Evolutionary conservation across 2,329 filamentous ascomycete species (phyloP).

Genomic region (Exophiala spinifera): DNA sequence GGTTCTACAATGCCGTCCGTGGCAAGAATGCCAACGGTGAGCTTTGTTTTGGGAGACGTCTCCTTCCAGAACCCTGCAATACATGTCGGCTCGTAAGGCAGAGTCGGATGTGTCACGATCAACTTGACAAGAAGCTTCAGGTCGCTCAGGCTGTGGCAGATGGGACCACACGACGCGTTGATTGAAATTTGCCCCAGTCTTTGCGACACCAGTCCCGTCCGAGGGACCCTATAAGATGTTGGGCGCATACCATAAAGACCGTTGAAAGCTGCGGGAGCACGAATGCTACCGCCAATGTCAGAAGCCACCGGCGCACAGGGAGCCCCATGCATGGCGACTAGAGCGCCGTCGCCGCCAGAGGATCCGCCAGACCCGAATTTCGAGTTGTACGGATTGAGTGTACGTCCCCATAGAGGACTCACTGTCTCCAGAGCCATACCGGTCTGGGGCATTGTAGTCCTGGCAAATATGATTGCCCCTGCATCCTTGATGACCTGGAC

Average conservation of each 20-base stretch:
- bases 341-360: slow-evolving; percentile 61
- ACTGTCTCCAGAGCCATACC: slow-evolving; percentile 54
- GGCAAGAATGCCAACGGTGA: slow-evolving; percentile 61
- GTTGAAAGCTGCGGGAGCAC: slow-evolving; percentile 1
- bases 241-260: slow-evolving; percentile 13
- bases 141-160: slow-evolving; percentile 3
- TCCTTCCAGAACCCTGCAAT: slow-evolving; percentile 43
- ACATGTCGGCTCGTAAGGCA: slow-evolving; percentile 50
- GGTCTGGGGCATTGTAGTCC: slow-evolving; percentile 65
- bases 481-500: slow-evolving; percentile 56
- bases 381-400: slow-evolving; percentile 61
- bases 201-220: slow-evolving; percentile 1
- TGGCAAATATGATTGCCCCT: slow-evolving; percentile 56
- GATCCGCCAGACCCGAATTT: slow-evolving; percentile 60
- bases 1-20: slow-evolving; percentile 62
- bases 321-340: slow-evolving; percentile 56
- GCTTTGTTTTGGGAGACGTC: slow-evolving; percentile 20
- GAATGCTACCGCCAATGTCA: slow-evolving; percentile 10
- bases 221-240: not conserved
- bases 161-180: slow-evolving; percentile 6
- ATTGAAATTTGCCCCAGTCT: slow-evolving; percentile 3
- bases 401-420: slow-evolving; percentile 56
- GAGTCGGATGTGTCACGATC: slow-evolving; percentile 44
- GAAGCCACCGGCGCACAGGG: slow-evolving; percentile 1
- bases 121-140: slow-evolving; percentile 33